Evolutionary conservation across 2,329 filamentous ascomycete genomes (phyloP).

Genomic region (Trichoderma sp.): DNA sequence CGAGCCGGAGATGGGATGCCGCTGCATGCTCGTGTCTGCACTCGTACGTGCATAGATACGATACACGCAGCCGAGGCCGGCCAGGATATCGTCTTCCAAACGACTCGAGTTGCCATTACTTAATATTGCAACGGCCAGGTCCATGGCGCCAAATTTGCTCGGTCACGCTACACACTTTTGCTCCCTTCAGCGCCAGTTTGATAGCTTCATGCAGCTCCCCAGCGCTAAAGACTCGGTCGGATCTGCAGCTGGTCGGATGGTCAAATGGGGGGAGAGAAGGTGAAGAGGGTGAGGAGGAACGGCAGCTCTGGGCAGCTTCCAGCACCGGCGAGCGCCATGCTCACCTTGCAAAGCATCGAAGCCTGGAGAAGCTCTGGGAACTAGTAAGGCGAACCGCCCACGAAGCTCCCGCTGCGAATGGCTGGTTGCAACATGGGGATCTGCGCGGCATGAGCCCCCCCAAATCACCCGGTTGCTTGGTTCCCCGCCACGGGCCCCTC

Average conservation of each 20-base stretch:
- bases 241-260: conserved; percentile 13
- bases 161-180: conserved; percentile 27
- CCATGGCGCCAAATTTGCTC: conserved; percentile 19
- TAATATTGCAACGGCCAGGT: conserved; percentile 11
- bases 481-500: conserved; percentile 14
- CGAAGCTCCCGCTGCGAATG: not conserved
- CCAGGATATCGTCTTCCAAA: not conserved
- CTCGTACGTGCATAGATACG: not conserved
- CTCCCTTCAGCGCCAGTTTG: conserved; percentile 10
- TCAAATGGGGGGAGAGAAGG: not conserved
- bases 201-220: conserved; percentile 13
- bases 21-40: conserved; percentile 5
- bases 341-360: conserved; percentile 10
- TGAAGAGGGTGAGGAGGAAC: not conserved
- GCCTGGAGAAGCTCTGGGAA: conserved; percentile 8
- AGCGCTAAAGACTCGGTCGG: not conserved
- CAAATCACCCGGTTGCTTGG: conserved; percentile 3
- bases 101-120: conserved; percentile 22
- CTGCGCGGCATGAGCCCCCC: conserved; percentile 15
- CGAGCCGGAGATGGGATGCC: conserved; percentile 14
- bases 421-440: conserved; percentile 3
- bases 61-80: not conserved
- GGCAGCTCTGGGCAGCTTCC: not conserved
- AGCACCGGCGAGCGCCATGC: not conserved
- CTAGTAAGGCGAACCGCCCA: not conserved